A percentile compares a stretch with the other conserved stretches of the same genome.
These are phyloP conservation scores for Lodderomyces orthopsilosis DNA, from an alignment of 1,139 yeast genomes.

Conservation along the genomic window DNA sequence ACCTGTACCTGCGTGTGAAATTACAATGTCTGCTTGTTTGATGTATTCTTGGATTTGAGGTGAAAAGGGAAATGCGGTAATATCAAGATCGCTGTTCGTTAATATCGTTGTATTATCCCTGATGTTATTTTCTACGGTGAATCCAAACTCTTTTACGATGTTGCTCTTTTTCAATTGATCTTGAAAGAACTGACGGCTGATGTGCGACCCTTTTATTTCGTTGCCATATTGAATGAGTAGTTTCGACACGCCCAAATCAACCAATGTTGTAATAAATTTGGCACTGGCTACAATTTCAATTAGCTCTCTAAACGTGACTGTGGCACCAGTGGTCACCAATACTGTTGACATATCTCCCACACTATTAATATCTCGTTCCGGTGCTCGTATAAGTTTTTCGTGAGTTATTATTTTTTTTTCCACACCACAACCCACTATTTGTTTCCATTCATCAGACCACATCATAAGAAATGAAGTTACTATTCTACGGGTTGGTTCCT, in stretches of 20 bases:
- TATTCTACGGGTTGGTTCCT: conserved; percentile 21
- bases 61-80: conserved; percentile 49
- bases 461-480: conserved; percentile 19
- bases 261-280: conserved; percentile 35
- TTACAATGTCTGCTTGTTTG: conserved; percentile 49
- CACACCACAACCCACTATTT: not conserved
- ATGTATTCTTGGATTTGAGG: conserved; percentile 39
- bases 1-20: conserved; percentile 95
- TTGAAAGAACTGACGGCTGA: conserved; percentile 25
- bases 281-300: conserved; percentile 37
- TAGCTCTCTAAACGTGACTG: conserved; percentile 69
- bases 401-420: not conserved
- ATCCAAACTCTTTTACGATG: conserved; percentile 12
- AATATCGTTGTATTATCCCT: conserved; percentile 4
- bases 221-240: conserved; percentile 72
- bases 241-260: conserved; percentile 30
- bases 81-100: conserved; percentile 16
- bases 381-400: not conserved
- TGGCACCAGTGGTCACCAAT: conserved; percentile 68
- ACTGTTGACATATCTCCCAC: conserved; percentile 10
- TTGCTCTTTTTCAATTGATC: conserved; percentile 15
- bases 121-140: conserved; percentile 7
- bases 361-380: not conserved
- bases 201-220: conserved; percentile 30
- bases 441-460: not conserved